Conservation (phyloP, 1,284 basidiomycete species). For the Lentinula novae-zelandiae region DNA sequence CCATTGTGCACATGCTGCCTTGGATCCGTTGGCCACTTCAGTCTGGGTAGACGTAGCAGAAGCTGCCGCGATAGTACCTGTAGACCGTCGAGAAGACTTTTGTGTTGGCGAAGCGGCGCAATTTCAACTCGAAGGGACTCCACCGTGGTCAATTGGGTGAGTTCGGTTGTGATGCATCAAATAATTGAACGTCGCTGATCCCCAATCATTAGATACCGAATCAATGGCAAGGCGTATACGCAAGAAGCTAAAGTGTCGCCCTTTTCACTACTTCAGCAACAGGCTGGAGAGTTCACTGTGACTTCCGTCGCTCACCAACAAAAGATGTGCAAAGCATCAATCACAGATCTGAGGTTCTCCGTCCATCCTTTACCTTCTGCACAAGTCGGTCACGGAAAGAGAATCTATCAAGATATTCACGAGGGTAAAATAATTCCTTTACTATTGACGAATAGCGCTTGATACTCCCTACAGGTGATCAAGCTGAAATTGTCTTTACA, state of each 20-base stretch:
- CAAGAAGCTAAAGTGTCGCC: conserved; percentile 78
- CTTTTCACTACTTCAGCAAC: conserved; percentile 81
- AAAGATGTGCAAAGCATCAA: conserved; percentile 79
- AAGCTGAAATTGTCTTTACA: conserved; percentile 90
- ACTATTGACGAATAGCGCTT: neutral
- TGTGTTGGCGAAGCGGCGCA: conserved; percentile 91
- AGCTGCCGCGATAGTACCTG: conserved; percentile 87
- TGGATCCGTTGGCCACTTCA: conserved; percentile 60
- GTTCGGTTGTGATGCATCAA: conserved; percentile 21
- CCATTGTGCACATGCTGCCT: conserved; percentile 70
- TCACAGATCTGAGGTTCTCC: conserved; percentile 72
- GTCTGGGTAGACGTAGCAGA: conserved; percentile 90
- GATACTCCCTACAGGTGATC: conserved; percentile 54
- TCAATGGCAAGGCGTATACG: conserved; percentile 72
- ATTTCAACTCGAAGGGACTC: conserved; percentile 90
- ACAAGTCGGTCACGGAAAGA: conserved; percentile 81
- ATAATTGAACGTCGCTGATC: conserved; percentile 3
- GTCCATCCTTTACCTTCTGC: conserved; percentile 88
- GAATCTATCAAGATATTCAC: conserved; percentile 80
- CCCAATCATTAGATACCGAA: conserved; percentile 59
- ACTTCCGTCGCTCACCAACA: conserved; percentile 89
- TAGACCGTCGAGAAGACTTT: conserved; percentile 75
- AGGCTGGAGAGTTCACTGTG: conserved; percentile 79
- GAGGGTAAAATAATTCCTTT: conserved; percentile 54
- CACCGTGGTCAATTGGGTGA: conserved; percentile 93